These are phyloP conservation scores for Cucumis sativus DNA, from an alignment of 306 rosid genomes.

Conservation along the genomic window DNA sequence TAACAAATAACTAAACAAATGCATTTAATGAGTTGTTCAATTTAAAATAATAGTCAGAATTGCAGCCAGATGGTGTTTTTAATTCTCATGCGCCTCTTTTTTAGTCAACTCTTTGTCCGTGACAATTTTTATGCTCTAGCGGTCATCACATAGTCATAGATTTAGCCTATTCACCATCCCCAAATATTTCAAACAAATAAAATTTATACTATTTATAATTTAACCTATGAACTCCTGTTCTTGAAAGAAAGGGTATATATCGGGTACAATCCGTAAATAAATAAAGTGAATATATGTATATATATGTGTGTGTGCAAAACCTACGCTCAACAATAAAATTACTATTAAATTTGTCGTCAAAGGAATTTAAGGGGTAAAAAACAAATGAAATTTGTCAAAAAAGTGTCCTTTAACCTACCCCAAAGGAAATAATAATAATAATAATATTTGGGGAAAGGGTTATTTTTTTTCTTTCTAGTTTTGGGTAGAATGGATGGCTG, in stretches of 20 bases:
- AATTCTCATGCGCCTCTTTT: background rate
- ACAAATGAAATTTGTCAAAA: background rate
- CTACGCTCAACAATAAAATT: background rate
- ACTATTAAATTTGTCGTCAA: slow-evolving; percentile 2
- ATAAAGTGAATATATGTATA: too few species aligned
- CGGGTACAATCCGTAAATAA: too few species aligned
- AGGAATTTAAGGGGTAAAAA: background rate
- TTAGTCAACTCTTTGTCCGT: slow-evolving; percentile 9
- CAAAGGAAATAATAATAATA: background rate
- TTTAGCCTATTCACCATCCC: too few species aligned
- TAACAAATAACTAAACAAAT: background rate
- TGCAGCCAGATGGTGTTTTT: background rate
- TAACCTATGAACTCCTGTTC: too few species aligned
- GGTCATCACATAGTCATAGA: background rate
- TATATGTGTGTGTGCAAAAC: background rate
- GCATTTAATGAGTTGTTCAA: background rate
- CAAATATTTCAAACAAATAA: background rate
- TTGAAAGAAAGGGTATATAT: too few species aligned
- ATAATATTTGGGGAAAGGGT: background rate
- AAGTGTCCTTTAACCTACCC: background rate
- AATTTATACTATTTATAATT: too few species aligned
- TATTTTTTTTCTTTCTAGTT: background rate
- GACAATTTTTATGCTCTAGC: background rate
- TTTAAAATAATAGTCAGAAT: background rate
- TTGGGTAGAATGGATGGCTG: background rate